A percentile compares a stretch with the other conserved stretches of the same genome.
Evolutionary conservation across 495 filamentous ascomycete species (phyloP).

Genomic region (Penicillium canariense): DNA sequence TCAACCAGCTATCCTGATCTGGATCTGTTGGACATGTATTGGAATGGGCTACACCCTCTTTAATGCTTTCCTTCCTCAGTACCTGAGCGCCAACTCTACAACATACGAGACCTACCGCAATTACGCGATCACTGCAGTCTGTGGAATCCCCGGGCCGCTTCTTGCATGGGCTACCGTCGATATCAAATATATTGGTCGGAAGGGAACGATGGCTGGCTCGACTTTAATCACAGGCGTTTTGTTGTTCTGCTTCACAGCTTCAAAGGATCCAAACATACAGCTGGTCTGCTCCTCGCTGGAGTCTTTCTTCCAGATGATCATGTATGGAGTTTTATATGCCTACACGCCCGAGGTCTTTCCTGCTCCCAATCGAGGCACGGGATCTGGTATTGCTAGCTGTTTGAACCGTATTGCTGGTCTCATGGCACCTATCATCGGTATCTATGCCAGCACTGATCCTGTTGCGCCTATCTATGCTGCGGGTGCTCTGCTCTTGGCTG

Average conservation of each 20-base stretch:
- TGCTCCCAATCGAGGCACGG: conserved; percentile 53
- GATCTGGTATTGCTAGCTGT: conserved; percentile 51
- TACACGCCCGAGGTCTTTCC: conserved; percentile 59
- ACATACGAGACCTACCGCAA: conserved; percentile 52
- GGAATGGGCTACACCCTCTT: conserved; percentile 52
- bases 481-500: conserved; percentile 39
- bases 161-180: conserved; percentile 49
- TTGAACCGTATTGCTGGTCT: conserved; percentile 52
- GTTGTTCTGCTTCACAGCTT: conserved; percentile 50
- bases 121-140: conserved; percentile 51
- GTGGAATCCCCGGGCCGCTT: conserved; percentile 53
- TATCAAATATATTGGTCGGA: conserved; percentile 50
- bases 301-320: conserved; percentile 55
- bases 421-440: conserved; percentile 51
- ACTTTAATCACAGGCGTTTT: conserved; percentile 52
- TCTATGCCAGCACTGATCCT: conserved; percentile 38
- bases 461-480: conserved; percentile 46
- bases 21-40: conserved; percentile 49
- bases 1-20: conserved; percentile 34
- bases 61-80: conserved; percentile 53
- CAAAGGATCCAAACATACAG: conserved; percentile 40
- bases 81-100: conserved; percentile 36
- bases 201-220: conserved; percentile 50
- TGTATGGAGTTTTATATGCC: conserved; percentile 54
- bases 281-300: conserved; percentile 47